Conservation (phyloP, 2,329 filamentous ascomycete species). For the Magnaporthales sp. region DNA sequence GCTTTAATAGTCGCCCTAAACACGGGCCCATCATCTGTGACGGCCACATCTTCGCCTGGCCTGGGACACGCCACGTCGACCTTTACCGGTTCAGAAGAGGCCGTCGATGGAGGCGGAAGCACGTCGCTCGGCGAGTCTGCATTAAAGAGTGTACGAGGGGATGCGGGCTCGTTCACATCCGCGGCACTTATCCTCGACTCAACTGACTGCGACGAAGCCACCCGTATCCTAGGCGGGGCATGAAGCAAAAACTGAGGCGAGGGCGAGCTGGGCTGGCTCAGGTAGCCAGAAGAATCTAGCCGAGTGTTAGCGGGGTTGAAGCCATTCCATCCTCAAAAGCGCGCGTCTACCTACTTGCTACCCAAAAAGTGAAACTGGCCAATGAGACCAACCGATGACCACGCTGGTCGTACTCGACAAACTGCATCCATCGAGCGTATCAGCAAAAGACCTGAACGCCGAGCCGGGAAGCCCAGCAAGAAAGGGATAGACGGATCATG, state of each 20-base stretch:
- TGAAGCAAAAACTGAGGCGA: constrained; percentile 65
- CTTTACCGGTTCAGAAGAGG: constrained; percentile 44
- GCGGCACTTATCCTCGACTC: constrained; percentile 71
- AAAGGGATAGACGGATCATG: background rate
- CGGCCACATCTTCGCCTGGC: constrained; percentile 75
- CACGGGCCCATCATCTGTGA: constrained; percentile 84
- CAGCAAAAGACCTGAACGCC: background rate
- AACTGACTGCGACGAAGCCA: constrained; percentile 80
- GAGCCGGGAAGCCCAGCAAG: background rate
- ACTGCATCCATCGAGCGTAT: constrained; percentile 37
- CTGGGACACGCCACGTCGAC: constrained; percentile 83
- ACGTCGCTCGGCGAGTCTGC: constrained; percentile 22
- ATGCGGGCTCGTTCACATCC: constrained; percentile 55
- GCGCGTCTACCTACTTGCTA: constrained; percentile 52
- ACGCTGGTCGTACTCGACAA: constrained; percentile 93
- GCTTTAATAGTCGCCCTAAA: constrained; percentile 97
- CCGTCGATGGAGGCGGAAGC: constrained; percentile 14
- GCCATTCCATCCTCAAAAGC: background rate
- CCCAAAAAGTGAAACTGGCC: constrained; percentile 92
- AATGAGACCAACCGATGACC: constrained; percentile 83
- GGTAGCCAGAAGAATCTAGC: constrained; percentile 31
- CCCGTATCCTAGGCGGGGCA: constrained; percentile 67
- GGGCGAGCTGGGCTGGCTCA: constrained; percentile 55
- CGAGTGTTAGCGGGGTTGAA: constrained; percentile 12
- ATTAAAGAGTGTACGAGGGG: constrained; percentile 33